Base-by-base conservation (phyloP, 164 flowering plant species). In the Buxus sempervirens region DNA sequence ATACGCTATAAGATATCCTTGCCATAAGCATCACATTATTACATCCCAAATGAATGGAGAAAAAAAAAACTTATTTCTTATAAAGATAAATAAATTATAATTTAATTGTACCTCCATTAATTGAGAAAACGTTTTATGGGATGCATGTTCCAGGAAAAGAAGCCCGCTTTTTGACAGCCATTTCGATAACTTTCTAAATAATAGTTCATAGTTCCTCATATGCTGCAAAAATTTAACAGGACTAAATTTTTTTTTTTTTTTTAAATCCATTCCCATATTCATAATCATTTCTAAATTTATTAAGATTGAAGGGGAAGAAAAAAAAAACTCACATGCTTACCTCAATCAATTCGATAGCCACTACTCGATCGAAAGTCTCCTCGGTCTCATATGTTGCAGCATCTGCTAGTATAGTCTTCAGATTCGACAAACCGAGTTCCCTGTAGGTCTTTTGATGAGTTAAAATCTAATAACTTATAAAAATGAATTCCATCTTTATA, bases 131-230 rank as follows among this genome's bases (percentile, higher is more conserved):
- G 75, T 36, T 66, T 54, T 72, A 62, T 72, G 65, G 70, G 70
- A 60, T 26, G 60, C 16, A 27, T 72, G 75, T 13, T 72, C 75
- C 20, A 72, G 51, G 54, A 72, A 66, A 0, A 72, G 62, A 54
- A 72, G 48, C 9, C 75, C 60, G 5, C 54, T 60, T 19, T 60
- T 14, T 2, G 58, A 54, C 65, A 72, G 54, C 75, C 75, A 72
- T 0, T 38, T 24, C 9, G 75, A 66, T 41, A 72, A 24, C 64
- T 54, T 66, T 21, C 21, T 38, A 38, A 72, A 69, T 58, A 71
- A 67, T 22, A 71, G 55, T 27, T 58, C 61, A 27, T 67, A 71
- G 57, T 75, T 75, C 68, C 71, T 67, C 74, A 75, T 67, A 25
- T 75, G 78, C 74, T 75, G 55, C 10, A 4, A 48, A 48, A 48